Percentiles rank a stretch among this genome's conserved stretches.
Conservation (phyloP, 768 basidiomycete genomes). For the Psilocybe tampanensis region DNA sequence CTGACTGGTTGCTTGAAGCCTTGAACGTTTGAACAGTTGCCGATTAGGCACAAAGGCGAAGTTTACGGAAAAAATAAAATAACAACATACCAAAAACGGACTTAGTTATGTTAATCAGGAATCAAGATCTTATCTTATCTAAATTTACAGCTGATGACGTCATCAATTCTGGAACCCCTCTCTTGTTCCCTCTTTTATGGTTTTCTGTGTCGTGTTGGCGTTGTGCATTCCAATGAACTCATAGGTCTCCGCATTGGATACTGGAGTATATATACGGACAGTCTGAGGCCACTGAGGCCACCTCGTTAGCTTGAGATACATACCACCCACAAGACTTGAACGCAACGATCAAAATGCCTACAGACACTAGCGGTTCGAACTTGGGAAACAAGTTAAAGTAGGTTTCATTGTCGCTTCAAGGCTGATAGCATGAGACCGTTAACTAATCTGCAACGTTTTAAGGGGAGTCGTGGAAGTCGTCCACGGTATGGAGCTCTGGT, state of each 20-base stretch:
- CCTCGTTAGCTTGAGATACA: neutral
- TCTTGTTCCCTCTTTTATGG: too few relatives aligned
- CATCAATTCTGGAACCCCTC: too few relatives aligned
- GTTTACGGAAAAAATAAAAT: neutral
- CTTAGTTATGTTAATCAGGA: too few relatives aligned
- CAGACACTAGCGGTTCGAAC: constrained; percentile 13
- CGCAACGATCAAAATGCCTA: too few relatives aligned
- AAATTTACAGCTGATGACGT: constrained; percentile 8
- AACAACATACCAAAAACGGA: too few relatives aligned
- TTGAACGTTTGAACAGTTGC: too few relatives aligned
- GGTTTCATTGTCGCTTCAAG: neutral
- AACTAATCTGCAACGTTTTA: neutral
- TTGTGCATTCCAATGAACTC: constrained; percentile 10
- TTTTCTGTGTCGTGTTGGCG: too few relatives aligned
- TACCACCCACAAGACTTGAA: neutral
- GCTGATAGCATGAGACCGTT: neutral
- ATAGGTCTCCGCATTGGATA: constrained; percentile 2
- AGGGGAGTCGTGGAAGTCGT: constrained; percentile 37
- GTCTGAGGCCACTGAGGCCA: neutral
- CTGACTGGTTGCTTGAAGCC: neutral
- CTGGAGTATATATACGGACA: neutral
- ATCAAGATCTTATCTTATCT: constrained; percentile 20
- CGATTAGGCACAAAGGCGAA: neutral
- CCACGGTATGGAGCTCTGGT: constrained; percentile 29
- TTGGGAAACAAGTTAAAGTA: constrained; percentile 26